Evolutionary conservation across 345 rosid species (phyloP).

Genomic region (Eucalyptus cladocalyx): DNA sequence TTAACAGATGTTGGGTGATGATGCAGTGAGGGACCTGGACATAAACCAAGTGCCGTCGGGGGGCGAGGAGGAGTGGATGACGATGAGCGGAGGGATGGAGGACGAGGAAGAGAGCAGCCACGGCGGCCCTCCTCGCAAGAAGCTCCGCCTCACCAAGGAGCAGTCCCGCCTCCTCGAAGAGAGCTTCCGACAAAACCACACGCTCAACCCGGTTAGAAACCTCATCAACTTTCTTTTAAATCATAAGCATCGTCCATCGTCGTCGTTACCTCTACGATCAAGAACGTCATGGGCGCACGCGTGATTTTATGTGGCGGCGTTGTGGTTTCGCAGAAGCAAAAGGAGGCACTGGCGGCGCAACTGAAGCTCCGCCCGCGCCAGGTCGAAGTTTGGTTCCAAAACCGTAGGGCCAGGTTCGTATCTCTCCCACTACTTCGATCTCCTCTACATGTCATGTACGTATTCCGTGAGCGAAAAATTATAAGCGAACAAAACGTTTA

Average conservation of each 20-base stretch:
- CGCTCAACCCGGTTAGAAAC: constrained; percentile 64
- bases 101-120: constrained; percentile 35
- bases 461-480: neutral
- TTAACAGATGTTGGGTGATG: neutral
- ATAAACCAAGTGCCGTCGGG: constrained; percentile 51
- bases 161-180: constrained; percentile 95
- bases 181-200: constrained; percentile 84
- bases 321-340: constrained; percentile 59
- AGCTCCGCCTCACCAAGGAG: constrained; percentile 84
- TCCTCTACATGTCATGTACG: neutral
- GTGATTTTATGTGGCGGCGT: neutral
- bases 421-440: neutral
- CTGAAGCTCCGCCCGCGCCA: constrained; percentile 83
- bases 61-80: constrained; percentile 34
- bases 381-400: constrained; percentile 99
- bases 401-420: constrained; percentile 95
- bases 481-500: neutral
- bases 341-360: constrained; percentile 72
- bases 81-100: constrained; percentile 10
- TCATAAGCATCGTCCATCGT: neutral
- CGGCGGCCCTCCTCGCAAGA: constrained; percentile 69
- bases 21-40: constrained; percentile 45
- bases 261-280: neutral
- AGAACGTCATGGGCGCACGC: neutral
- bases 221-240: neutral